Evolutionary conservation across 164 flowering plant genomes (phyloP), one percentile per base, ranked within the genome.

Genomic region (Umbellularia californica): DNA sequence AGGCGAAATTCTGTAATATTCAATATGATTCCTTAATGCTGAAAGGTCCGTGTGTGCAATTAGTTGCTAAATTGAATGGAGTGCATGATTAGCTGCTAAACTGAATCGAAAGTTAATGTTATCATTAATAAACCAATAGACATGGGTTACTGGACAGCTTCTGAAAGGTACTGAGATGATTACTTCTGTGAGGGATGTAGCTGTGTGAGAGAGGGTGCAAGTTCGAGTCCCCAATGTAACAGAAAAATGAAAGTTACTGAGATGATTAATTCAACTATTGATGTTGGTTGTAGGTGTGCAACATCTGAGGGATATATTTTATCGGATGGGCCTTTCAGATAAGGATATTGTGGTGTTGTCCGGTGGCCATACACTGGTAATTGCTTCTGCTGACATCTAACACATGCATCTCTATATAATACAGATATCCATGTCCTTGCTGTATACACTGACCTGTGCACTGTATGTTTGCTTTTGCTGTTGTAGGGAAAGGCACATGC

Each of bases 331-430:
- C 47, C 80, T 93, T 20, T 81, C 95, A 69, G 96, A 91, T 84
- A 90, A 93, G 82, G 99, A 93, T 82, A 93, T 95, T 62, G 97
- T 93, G 67, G 98, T 94, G 72, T 81, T 95, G 6, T 95, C 97
- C 27, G 97, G 99, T 24, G 99, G 77, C 19, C 99, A 93, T 80
- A 93, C 99, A 15, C 77, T 95, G 90, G 94, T 93, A 87, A 35
- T 65, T 14, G 23, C n/a, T 13, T 64, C 65, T 71, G 3, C 6
- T 23, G 67, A 24, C 28, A 64, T 19, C n/a, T 17, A 41, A 41
- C 47, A 41, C 47, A 41, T 41, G 47, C 47, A 41, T 41, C 64
- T 60, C n/a, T 23, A 60, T 23, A 20, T 19, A n/a, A n/a, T 60
- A 60, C 63, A 41, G 47, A 55, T 55, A 17, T 15, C n/a, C 60